Percentiles rank a stretch among this genome's conserved stretches.
Conservation (phyloP, 176 grass and related monocot genomes). For the Urochloa ruziziensis region DNA sequence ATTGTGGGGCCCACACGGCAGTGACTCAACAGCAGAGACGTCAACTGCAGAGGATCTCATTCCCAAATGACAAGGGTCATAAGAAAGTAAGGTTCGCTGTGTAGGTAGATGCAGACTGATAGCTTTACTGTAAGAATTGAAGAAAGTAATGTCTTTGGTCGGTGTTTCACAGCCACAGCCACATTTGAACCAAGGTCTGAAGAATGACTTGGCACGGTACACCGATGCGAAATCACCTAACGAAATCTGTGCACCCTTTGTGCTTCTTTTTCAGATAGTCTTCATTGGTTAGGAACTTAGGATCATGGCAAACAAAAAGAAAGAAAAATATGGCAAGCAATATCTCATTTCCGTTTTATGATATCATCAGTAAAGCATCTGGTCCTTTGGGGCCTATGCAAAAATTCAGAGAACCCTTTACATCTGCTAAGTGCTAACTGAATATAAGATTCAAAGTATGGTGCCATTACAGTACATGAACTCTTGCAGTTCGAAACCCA, state of each 20-base stretch:
- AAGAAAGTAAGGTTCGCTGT: neutral
- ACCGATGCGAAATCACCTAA: neutral
- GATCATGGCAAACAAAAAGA: no score
- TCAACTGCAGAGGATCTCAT: no score
- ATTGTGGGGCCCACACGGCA: no score
- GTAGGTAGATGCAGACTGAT: neutral
- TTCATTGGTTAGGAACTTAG: neutral
- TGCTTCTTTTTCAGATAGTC: neutral
- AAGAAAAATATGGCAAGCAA: neutral
- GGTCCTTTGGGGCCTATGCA: neutral
- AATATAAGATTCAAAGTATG: neutral
- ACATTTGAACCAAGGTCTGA: no score
- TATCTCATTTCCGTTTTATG: neutral
- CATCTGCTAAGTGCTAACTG: neutral
- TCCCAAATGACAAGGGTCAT: no score
- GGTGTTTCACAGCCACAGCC: no score
- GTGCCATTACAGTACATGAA: neutral
- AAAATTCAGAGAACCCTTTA: neutral
- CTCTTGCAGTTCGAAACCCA: conserved; percentile 3
- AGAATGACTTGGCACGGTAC: no score
- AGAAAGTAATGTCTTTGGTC: neutral
- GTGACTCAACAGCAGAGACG: no score
- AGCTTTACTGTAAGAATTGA: neutral
- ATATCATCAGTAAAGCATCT: neutral
- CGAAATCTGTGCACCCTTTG: no score